phyloP scores from a whole-genome alignment of 2,329 filamentous ascomycete species.

The Aspergillus novoparasiticus region DNA sequence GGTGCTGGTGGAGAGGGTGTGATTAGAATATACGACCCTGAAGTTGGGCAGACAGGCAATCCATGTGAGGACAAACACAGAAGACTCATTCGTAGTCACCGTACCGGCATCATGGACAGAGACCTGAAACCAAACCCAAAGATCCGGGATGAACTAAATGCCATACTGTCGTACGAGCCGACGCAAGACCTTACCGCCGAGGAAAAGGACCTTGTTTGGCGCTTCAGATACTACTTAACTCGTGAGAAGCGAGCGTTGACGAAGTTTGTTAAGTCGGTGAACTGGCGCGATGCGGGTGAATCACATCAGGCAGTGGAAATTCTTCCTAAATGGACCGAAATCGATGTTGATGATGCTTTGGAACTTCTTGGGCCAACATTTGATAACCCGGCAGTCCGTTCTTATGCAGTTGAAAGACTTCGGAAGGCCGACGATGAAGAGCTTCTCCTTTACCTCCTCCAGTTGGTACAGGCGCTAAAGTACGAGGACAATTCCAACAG shows the following conservation, averaged over 20 bases:
- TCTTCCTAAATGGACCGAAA: slow-evolving; percentile 90
- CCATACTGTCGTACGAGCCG: slow-evolving; percentile 88
- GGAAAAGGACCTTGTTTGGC: slow-evolving; percentile 96
- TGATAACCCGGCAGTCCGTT: slow-evolving; percentile 82
- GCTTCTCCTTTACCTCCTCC: slow-evolving; percentile 84
- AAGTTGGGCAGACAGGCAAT: slow-evolving; percentile 86
- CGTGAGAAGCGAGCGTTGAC: slow-evolving; percentile 90
- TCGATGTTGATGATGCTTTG: slow-evolving; percentile 94
- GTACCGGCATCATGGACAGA: slow-evolving; percentile 91
- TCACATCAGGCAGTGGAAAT: slow-evolving; percentile 87
- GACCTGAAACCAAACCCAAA: slow-evolving; percentile 96
- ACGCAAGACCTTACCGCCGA: slow-evolving; percentile 85
- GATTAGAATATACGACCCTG: slow-evolving; percentile 88
- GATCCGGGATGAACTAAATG: slow-evolving; percentile 88
- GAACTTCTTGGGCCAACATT: slow-evolving; percentile 92
- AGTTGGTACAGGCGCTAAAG: slow-evolving; percentile 93
- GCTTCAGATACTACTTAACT: slow-evolving; percentile 92
- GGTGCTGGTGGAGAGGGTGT: slow-evolving; percentile 61
- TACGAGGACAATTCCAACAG: slow-evolving; percentile 76
- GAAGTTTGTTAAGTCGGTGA: slow-evolving; percentile 97
- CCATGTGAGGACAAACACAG: slow-evolving; percentile 95
- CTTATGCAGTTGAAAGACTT: slow-evolving; percentile 89
- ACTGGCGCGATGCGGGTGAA: slow-evolving; percentile 86
- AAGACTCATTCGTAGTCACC: slow-evolving; percentile 84
- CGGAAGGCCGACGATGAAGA: slow-evolving; percentile 93